Base-by-base conservation (phyloP, 2,329 filamentous ascomycete species). In the Fulvia fulva region DNA sequence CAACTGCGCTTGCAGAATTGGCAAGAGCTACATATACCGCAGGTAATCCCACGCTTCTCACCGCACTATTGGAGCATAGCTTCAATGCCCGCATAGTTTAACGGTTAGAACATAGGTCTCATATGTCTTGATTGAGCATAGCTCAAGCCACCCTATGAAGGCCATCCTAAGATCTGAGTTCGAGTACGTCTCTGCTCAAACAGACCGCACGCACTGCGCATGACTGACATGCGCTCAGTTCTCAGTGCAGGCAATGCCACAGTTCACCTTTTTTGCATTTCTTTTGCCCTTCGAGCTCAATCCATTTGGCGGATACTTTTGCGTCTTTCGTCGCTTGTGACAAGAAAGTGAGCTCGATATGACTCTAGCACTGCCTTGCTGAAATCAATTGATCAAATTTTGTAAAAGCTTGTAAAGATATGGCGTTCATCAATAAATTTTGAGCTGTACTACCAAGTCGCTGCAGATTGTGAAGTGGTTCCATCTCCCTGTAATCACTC, bases 31-130 rank as follows among this genome's bases (percentile, higher is more conserved):
- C 5, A 41, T 41, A 41, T n/a, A 19, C 16, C n/a, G 3, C 37
- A 19, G 8, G 4, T 5, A n/a, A 41, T n/a, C 2, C n/a, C 2
- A 9, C 2, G 37, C 37, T n/a, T 19, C 37, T n/a, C 19, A 25
- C 21, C 7, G 19, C n/a, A 47, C 44, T 25, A 47, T 47, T 23
- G 44, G 14, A 47, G 44, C 44, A 23, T 5, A 47, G 44, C 44
- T 47, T 47, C 14, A 11, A 47, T 14, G 44, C 44, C 44, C 21
- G 44, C 44, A 47, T 47, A 47, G 44, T 47, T 47, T 47, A 47
- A 47, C 44, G 44, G 44, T 47, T 47, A 47, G 44, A 47, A 47
- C 44, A 47, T 47, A 47, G 44, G 44, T 47, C 44, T 47, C 44
- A 47, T 47, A 47, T 41, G 25, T 12, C 44, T 25, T 47, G 44